Base-by-base conservation (phyloP, 2,329 filamentous ascomycete genomes). In the Penicillium sp. region DNA sequence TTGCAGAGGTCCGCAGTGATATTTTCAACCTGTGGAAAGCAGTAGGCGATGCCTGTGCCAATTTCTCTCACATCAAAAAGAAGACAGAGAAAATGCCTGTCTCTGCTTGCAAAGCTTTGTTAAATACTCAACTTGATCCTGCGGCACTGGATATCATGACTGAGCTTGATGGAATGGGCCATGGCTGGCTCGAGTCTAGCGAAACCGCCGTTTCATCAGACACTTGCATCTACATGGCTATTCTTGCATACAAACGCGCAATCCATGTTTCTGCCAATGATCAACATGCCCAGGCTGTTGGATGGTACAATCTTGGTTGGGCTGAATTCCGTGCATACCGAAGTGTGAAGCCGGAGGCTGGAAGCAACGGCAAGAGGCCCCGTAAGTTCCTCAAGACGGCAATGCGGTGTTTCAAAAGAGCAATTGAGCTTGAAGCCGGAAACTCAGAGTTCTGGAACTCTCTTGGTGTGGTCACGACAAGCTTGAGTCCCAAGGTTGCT, bases 391-490 rank as follows among this genome's bases (percentile, higher is more conserved):
- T 95, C 47, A 93, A 89, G 72, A 88, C 92, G 7, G 85, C 95
- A 1, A 89, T 98, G 61, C 84, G 88, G 54, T 95, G 91, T 67
- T 98, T 99, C 82, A 99, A 99, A 77, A 84, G 91, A 45, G 90
- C 95, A 1, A 99, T 99, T 63, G 95, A 98, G 75, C 82, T 97
- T 1, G 96, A 99, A 74, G 90, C 93, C 7, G 90, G 92, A 51
- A 99, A 98, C 70, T 81, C 91, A 0, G 93, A 98, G 65, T 98
- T 98, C 73, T 99, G 95, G 95, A 98, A 98, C 70, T 89, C 95
- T 0, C 82, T 99, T 3, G 95, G 93, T 49, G 91, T 98, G 3
- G 91, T 90, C 26, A 97, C 95, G 2, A 93, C 91, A 61, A 86
- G 86, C 46, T 82, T 97, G 64, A 97, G 90, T 68, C 89, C 93